These are phyloP conservation scores for peach (Prunus persica) DNA, from an alignment of 306 rosid species.

Conservation along the genomic window Prunus_persica_NCBIv2 NC_034012.1:6990001-6990500, in stretches of 20 bases:
- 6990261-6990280: conserved; percentile 51
- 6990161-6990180: conserved; percentile 44
- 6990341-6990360: conserved; percentile 53
- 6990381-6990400: conserved; percentile 52
- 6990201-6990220: conserved; percentile 53
- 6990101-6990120: neutral
- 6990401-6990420: conserved; percentile 20
- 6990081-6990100: conserved; percentile 16
- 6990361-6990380: conserved; percentile 35
- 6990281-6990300: neutral
- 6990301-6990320: conserved; percentile 22
- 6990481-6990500: conserved; percentile 60
- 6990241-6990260: conserved; percentile 49
- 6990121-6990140: conserved; percentile 48
- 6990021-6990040: neutral
- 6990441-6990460: conserved; percentile 55
- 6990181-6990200: conserved; percentile 47
- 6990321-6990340: conserved; percentile 35
- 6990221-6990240: conserved; percentile 64
- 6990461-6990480: conserved; percentile 47
- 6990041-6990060: conserved; percentile 23
- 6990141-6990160: conserved; percentile 41
- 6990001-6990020: neutral
- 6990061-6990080: conserved; percentile 31
- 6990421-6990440: conserved; percentile 60